Base-by-base conservation (phyloP, 2,329 filamentous ascomycete species). In the Aspergillus intermedius region DNA sequence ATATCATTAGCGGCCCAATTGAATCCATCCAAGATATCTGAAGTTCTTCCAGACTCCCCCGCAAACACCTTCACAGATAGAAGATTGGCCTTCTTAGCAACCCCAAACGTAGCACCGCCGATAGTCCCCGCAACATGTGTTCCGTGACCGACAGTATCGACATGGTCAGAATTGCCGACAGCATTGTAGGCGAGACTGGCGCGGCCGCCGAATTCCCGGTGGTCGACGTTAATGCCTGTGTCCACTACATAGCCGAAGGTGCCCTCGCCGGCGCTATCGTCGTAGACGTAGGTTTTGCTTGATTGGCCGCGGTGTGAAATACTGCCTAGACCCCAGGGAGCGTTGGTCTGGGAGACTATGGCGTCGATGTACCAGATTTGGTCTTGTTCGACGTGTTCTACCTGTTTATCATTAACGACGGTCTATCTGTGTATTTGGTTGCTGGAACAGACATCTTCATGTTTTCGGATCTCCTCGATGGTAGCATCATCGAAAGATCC, bases 1-100 rank as follows among this genome's bases (percentile, higher is more conserved):
- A 64, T 65, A 47, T 68, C 58, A 35, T 64, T 60, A 46, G 55
- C 60, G 45, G 63, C 63, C 64, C 64, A 71, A 39, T 68, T 58
- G 60, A 80, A 77, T 17, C 76, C 78, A 19, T 68, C 63, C 52
- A 81, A 70, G 52, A 77, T 75, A 45, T 66, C 70, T 22, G 66
- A 72, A 32, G 77, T 77, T 42, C 67, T 68, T 42, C 74, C 54
- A 9, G 58, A 60, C 48, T 60, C 54, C 17, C 70, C 71, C 21
- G 78, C 68, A 51, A 67, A 60, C 5, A 77, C 76, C 62, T 78
- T 79, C 51, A 81, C 74, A 42, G 75, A 75, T 23, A 72, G 54
- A 13, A 72, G 47, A 17, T 53, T 64, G 22, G 67, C 61, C 48
- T 62, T 62, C 57, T 70, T 70, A 30, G 68, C 63, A 46, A 72